Evolutionary conservation across 345 rosid genomes (phyloP), one percentile per base, ranked within the genome.

Genomic region (Eucalyptus curtisii): DNA sequence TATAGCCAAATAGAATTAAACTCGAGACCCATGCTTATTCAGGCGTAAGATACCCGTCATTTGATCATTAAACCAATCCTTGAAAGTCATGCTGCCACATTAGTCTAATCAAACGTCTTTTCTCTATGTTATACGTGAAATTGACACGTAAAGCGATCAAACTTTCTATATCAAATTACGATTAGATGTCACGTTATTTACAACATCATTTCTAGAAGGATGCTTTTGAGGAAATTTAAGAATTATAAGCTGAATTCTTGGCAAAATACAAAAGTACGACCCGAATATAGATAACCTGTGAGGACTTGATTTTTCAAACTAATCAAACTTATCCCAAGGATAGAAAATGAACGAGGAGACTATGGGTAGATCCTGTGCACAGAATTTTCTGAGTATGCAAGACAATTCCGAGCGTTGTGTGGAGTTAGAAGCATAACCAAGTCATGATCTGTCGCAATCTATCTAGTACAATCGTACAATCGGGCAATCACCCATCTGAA

Each of bases 81-180:
- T 76, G 27, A 71, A 71, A 37, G 45, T 37, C 37, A 33, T 6
- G 13, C 1, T 19, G 2, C 5, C 15, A 20, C 1, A 20, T 76
- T 10, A 1, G 82, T 76, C 12, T 40, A 37, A 40, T 76, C 7
- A 0, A n/a, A 76, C 5, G 2, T 7, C 4, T 42, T 22, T 11
- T 76, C 2, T 76, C 4, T 40, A 40, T 37, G 3, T 5, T 20
- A 40, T 6, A 76, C 13, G 10, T 24, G 11, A 19, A 76, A 71
- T 10, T 20, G 24, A 40, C 27, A 4, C 11, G 4, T 22, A 11
- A 76, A 76, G 25, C 8, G 2, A 22, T 0, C 4, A 11, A 20
- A 22, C 30, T 24, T 22, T 76, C 0, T 71, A 6, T 76, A 37
- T 76, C 30, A 76, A 76, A 4, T 76, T 12, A 76, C 1, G 3